Percentiles rank a stretch among this genome's conserved stretches.
Conservation (phyloP, 306 rosid genomes). For the Prunus armeniaca region DNA sequence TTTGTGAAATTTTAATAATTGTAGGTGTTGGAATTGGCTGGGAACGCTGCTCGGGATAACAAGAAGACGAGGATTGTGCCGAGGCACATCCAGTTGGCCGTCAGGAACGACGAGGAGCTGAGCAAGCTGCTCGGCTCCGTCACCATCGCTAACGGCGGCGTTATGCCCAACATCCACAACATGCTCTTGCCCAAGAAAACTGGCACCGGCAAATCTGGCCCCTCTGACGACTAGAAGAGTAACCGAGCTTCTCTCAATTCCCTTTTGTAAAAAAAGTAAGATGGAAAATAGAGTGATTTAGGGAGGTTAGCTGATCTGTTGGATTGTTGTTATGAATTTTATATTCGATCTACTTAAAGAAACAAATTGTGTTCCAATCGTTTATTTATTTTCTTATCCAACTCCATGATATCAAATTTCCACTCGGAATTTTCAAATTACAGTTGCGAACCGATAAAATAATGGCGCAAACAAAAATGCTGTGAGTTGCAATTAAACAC, state of each 20-base stretch:
- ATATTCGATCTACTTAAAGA: not conserved
- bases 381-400: not conserved
- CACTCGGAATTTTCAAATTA: not conserved
- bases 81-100: conserved; percentile 28
- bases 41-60: conserved; percentile 29
- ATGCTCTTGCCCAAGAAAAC: conserved; percentile 14
- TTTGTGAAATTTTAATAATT: not conserved
- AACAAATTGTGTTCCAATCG: not conserved
- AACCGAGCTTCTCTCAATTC: not conserved
- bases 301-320: not conserved
- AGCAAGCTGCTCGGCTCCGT: conserved; percentile 24
- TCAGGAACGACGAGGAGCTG: conserved; percentile 27
- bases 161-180: conserved; percentile 30
- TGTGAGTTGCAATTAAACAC: not conserved
- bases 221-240: not conserved
- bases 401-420: not conserved
- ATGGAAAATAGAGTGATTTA: not conserved
- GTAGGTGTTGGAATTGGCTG: conserved; percentile 31
- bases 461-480: not conserved
- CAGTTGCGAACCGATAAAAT: too few species aligned
- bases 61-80: conserved; percentile 29
- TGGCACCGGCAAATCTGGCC: not conserved
- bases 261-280: not conserved
- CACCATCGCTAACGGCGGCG: conserved; percentile 28
- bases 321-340: not conserved